Conservation (phyloP, 139 green algal species). For the Coelastrella sp. region DNA sequence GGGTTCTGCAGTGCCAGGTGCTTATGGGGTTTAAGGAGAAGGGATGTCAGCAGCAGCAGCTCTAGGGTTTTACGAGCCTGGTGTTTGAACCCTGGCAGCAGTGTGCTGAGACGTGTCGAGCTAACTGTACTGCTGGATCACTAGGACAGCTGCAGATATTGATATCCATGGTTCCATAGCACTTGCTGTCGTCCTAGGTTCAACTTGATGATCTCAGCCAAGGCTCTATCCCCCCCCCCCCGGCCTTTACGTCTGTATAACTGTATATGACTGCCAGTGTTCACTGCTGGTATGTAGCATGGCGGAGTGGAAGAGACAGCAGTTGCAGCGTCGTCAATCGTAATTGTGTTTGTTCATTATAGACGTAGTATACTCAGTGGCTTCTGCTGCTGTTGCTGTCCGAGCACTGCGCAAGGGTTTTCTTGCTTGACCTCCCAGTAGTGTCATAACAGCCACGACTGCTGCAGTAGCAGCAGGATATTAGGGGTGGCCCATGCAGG, state of each 20-base stretch:
- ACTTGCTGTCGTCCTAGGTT: too few species aligned
- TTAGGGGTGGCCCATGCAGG: too few species aligned
- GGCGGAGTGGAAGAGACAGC: too few species aligned
- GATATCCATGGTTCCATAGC: too few species aligned
- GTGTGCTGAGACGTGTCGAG: conserved; percentile 13
- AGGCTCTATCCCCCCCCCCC: too few species aligned
- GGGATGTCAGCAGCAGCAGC: background rate
- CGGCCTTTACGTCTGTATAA: too few species aligned
- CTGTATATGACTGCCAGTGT: too few species aligned
- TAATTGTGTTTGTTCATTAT: background rate
- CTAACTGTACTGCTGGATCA: conserved; percentile 36
- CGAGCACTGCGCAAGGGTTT: background rate
- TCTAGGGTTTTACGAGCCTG: conserved; percentile 31
- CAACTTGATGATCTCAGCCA: too few species aligned
- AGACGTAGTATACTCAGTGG: too few species aligned
- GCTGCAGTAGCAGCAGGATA: background rate
- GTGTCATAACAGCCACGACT: too few species aligned
- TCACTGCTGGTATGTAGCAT: too few species aligned
- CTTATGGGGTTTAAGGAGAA: conserved; percentile 18
- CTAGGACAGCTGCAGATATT: too few species aligned
- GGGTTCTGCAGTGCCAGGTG: conserved; percentile 12
- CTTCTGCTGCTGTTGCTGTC: background rate
- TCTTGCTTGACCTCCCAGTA: background rate
- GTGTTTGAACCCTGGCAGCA: conserved; percentile 45
- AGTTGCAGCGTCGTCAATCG: background rate